Base-by-base conservation (phyloP, 495 filamentous ascomycete species). In the Penicillium macrosclerotiorum region DNA sequence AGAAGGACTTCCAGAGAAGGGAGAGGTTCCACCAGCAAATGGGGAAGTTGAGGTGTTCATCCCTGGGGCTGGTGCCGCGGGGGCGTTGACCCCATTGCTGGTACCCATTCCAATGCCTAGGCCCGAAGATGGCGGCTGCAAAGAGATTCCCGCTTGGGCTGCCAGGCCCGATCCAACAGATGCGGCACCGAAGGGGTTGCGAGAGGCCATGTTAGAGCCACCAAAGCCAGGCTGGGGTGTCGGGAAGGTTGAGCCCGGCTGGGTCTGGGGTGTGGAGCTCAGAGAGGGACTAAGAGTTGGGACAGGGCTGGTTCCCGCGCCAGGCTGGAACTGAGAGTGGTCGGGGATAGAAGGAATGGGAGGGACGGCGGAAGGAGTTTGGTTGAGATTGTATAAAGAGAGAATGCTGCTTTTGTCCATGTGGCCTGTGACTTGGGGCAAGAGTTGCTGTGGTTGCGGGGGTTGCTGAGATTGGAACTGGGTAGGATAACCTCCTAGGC, bases 321-420 rank as follows among this genome's bases (percentile, higher is more conserved):
- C 23, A 7, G 50, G 49, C 33, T 67, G 60, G 18, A 35, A 13
- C 26, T 64, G 65, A 12, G 37, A 57, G 37, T 73, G 62, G 43
- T 66, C 58, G 16, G 65, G 60, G 34, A 65, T 58, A 8, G 63
- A 49, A 32, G 65, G 60, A 23, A 66, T 58, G 9, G 63, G 50
- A 32, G 65, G 60, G 25, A 66, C 57, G 27, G 57, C 57, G 8
- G 67, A 47, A 5, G 84, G 81, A 5, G 86, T 70, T n/a, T 89
- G 86, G 12, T 86, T 81, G 42, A 89, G 76, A 62, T 84, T 85
- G 68, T 91, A 98, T 4, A 98, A 68, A 9, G 90, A 87, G 47
- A 98, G 77, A 54, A 98, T 97, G 36, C 83, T 84, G 8, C 80
- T 81, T 54, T 95, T 98, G 59, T 95, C 82, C 54, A 79, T 64